phyloP scores from a whole-genome alignment of 306 rosid species.

The Castanea sativa region DNA sequence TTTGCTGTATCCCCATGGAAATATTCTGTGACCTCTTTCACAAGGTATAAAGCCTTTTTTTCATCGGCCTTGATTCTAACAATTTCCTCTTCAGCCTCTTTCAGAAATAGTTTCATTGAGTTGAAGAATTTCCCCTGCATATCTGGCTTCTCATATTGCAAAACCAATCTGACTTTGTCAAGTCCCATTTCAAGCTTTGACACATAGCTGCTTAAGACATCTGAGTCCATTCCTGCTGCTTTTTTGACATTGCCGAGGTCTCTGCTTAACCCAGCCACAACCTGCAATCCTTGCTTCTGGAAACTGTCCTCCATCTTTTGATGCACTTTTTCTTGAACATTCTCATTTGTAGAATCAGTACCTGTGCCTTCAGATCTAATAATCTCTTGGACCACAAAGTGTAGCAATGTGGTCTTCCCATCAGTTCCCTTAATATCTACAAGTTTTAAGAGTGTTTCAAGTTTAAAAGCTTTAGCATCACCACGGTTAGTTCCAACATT shows the following conservation, averaged over 20 bases:
- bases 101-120: slow-evolving; percentile 72
- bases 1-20: slow-evolving; percentile 85
- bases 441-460: slow-evolving; percentile 87
- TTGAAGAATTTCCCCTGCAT: slow-evolving; percentile 64
- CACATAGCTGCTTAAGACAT: slow-evolving; percentile 83
- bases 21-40: slow-evolving; percentile 86
- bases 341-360: slow-evolving; percentile 53
- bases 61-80: slow-evolving; percentile 65
- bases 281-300: slow-evolving; percentile 79
- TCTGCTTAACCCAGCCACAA: slow-evolving; percentile 87
- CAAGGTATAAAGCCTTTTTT: slow-evolving; percentile 69
- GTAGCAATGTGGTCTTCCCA: slow-evolving; percentile 94
- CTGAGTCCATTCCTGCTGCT: slow-evolving; percentile 98
- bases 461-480: slow-evolving; percentile 91
- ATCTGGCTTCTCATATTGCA: slow-evolving; percentile 71
- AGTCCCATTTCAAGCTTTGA: slow-evolving; percentile 94
- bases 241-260: slow-evolving; percentile 82
- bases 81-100: slow-evolving; percentile 81
- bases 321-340: slow-evolving; percentile 40
- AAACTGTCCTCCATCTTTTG: slow-evolving; percentile 63
- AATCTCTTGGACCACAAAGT: slow-evolving; percentile 98
- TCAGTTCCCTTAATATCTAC: slow-evolving; percentile 96
- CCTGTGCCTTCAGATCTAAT: slow-evolving; percentile 79
- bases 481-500: slow-evolving; percentile 96
- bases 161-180: slow-evolving; percentile 69